Percentiles rank a stretch among this genome's conserved stretches.
These are phyloP conservation scores for Ammopiptanthus mongolicus DNA, from an alignment of 306 rosid species.

Conservation along the genomic window DNA sequence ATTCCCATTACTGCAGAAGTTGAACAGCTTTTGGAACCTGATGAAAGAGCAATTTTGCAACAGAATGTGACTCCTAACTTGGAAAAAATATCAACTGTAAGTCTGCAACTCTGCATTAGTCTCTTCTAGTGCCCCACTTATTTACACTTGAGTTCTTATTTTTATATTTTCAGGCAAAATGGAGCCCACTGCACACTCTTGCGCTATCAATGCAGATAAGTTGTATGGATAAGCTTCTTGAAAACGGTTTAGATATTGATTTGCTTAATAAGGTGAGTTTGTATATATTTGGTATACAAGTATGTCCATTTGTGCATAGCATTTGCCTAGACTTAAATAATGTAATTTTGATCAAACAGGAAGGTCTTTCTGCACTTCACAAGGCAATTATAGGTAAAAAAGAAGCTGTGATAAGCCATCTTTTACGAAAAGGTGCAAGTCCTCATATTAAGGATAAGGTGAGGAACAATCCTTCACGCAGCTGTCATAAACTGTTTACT, in stretches of 20 bases:
- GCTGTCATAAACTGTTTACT: not conserved
- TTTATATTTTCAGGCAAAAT: constrained; percentile 55
- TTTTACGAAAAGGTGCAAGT: constrained; percentile 86
- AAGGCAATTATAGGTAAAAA: constrained; percentile 76
- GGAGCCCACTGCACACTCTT: constrained; percentile 76
- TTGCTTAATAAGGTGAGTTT: constrained; percentile 43
- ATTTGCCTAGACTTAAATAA: constrained; percentile 11
- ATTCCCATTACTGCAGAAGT: constrained; percentile 58
- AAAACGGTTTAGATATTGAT: constrained; percentile 63
- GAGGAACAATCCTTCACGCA: constrained; percentile 15
- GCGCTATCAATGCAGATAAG: constrained; percentile 65
- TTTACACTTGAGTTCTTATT: not conserved
- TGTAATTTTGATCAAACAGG: constrained; percentile 53
- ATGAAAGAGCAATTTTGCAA: constrained; percentile 67
- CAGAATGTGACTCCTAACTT: constrained; percentile 59
- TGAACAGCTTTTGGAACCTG: constrained; percentile 78
- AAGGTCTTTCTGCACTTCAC: constrained; percentile 89
- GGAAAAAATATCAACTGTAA: constrained; percentile 69
- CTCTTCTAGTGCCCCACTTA: constrained; percentile 4
- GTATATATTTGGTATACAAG: not conserved
- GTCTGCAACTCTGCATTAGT: constrained; percentile 20
- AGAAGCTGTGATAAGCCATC: constrained; percentile 83
- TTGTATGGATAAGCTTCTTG: constrained; percentile 69
- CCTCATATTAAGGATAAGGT: constrained; percentile 82
- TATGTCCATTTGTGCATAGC: not conserved